phyloP scores from a whole-genome alignment of 78 protist genomes.

The Emiliania huxleyi region DNA sequence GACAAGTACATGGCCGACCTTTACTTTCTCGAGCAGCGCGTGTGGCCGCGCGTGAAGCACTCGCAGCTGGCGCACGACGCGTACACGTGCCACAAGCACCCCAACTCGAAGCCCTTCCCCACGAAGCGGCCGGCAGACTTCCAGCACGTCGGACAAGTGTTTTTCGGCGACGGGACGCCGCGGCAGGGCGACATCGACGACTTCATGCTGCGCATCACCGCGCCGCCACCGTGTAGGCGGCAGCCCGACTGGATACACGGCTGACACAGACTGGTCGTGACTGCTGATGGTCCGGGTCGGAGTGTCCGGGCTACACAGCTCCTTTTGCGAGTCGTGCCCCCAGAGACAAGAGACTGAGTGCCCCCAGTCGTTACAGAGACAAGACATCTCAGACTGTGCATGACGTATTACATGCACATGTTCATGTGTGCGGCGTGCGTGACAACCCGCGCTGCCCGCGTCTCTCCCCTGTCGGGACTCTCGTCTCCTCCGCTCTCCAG shows the following conservation, averaged over 20 bases:
- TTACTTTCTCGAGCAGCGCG: background rate
- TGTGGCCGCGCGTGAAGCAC: constrained; percentile 10
- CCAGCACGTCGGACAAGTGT: constrained; percentile 1
- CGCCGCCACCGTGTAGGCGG: background rate
- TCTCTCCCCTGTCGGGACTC: too few relatives aligned
- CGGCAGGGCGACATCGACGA: background rate
- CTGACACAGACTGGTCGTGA: too few relatives aligned
- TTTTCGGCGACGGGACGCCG: background rate
- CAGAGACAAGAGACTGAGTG: too few relatives aligned
- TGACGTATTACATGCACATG: too few relatives aligned
- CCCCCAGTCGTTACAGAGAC: too few relatives aligned
- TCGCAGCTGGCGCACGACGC: constrained; percentile 19
- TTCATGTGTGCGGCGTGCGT: too few relatives aligned
- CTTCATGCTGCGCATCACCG: background rate
- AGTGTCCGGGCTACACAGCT: too few relatives aligned
- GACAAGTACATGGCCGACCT: constrained; percentile 26
- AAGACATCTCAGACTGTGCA: too few relatives aligned
- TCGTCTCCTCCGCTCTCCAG: too few relatives aligned
- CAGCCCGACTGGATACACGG: background rate
- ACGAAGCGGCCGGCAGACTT: background rate
- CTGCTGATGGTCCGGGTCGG: too few relatives aligned
- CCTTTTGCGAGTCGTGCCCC: too few relatives aligned
- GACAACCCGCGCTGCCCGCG: too few relatives aligned
- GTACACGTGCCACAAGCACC: constrained; percentile 12
- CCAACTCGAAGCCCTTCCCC: background rate